Percentiles rank a stretch among this genome's conserved stretches.
Conservation (phyloP, 352 stramenopile genomes). For the Lagenidium giganteum region DNA sequence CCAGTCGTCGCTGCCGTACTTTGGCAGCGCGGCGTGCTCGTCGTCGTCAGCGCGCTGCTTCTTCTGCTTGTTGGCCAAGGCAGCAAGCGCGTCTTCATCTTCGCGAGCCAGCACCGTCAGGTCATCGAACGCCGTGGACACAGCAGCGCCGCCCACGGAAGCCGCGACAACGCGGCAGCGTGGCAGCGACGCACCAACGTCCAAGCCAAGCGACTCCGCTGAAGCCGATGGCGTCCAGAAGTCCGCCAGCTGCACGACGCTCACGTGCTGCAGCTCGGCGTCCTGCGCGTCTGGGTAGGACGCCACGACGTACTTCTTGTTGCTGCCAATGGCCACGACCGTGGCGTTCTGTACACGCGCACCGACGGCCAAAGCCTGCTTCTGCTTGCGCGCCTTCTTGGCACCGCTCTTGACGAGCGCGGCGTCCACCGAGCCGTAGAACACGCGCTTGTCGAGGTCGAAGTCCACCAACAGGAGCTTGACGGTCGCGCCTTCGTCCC, state of each 20-base stretch:
- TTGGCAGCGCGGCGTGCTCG: slow-evolving; percentile 34
- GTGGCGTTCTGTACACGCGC: slow-evolving; percentile 32
- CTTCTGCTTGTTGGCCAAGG: slow-evolving; percentile 22
- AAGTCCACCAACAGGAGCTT: slow-evolving; percentile 70
- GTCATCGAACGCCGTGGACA: slow-evolving; percentile 51
- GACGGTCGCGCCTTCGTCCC: slow-evolving; percentile 37
- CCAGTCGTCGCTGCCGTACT: slow-evolving; percentile 43
- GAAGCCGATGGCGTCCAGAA: slow-evolving; percentile 65
- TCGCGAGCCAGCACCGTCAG: slow-evolving; percentile 42
- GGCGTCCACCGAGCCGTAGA: slow-evolving; percentile 30
- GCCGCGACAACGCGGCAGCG: slow-evolving; percentile 41
- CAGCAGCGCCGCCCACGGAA: slow-evolving; percentile 19
- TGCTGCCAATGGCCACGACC: slow-evolving; percentile 34
- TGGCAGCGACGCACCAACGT: too few relatives aligned
- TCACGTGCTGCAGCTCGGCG: slow-evolving; percentile 20
- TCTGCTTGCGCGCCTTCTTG: slow-evolving; percentile 50
- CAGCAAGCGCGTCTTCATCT: slow-evolving; percentile 27
- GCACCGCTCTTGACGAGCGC: slow-evolving; percentile 43
- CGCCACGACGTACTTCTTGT: slow-evolving; percentile 47
- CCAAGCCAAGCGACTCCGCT: slow-evolving; percentile 40
- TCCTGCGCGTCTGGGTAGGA: slow-evolving; percentile 34
- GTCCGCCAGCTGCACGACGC: slow-evolving; percentile 49
- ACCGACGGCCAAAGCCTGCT: slow-evolving; percentile 30
- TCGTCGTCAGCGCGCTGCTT: slow-evolving; percentile 4
- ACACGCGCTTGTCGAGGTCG: slow-evolving; percentile 73